Percentiles rank a stretch among this genome's conserved stretches.
phyloP scores from a whole-genome alignment of 2,329 filamentous ascomycete genomes.

The Macrophomina tecta region DNA sequence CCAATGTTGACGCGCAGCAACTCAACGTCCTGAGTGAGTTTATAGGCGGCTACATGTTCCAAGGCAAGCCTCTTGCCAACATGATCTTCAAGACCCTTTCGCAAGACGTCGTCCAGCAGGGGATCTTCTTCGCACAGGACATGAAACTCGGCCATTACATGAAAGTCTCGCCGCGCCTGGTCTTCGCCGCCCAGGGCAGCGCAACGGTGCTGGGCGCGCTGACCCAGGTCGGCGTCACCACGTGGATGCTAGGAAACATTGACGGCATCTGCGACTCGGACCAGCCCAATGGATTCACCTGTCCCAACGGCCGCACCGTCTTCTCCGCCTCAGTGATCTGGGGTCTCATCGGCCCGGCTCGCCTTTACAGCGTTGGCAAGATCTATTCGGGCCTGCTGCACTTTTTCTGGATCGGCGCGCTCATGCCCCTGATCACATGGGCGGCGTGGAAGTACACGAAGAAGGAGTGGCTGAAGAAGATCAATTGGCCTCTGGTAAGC shows the following conservation, averaged over 20 bases:
- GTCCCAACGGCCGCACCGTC: constrained; percentile 64
- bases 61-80: constrained; percentile 72
- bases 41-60: constrained; percentile 75
- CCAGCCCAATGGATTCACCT: constrained; percentile 54
- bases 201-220: constrained; percentile 71
- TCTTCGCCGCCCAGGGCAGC: constrained; percentile 70
- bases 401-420: constrained; percentile 73
- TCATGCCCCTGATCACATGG: constrained; percentile 66
- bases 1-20: constrained; percentile 30
- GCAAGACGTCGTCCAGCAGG: constrained; percentile 27
- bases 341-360: constrained; percentile 73
- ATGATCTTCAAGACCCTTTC: constrained; percentile 52
- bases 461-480: constrained; percentile 14
- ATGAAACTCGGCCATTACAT: constrained; percentile 54
- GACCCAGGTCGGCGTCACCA: constrained; percentile 69
- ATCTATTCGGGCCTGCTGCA: constrained; percentile 70
- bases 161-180: constrained; percentile 67
- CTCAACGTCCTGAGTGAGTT: constrained; percentile 63
- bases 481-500: constrained; percentile 26
- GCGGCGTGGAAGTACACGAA: constrained; percentile 67
- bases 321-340: constrained; percentile 68
- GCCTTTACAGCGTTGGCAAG: constrained; percentile 69
- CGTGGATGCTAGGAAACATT: constrained; percentile 64
- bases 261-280: constrained; percentile 63
- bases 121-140: constrained; percentile 27